Evolutionary conservation across 2,329 filamentous ascomycete species (phyloP), one percentile per base, ranked within the genome.

Genomic region (Penicillium verrucosum): DNA sequence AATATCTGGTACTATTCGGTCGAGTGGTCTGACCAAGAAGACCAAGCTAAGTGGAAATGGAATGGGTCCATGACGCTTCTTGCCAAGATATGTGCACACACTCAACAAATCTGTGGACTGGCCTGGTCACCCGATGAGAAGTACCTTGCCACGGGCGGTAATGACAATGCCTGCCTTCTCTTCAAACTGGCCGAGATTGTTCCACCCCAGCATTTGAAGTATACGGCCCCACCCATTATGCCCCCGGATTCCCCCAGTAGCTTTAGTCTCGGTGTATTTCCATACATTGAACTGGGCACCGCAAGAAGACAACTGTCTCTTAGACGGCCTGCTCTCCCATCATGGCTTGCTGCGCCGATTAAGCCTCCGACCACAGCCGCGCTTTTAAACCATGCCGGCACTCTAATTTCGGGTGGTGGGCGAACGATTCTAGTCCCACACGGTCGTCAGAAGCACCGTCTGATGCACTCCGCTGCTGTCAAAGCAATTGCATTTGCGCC

Each of bases 401-500:
- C 65, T 18, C 50, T 73, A n/a, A 63, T 71, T n/a, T 60, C 68
- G 0, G 68, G 67, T 12, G 54, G 56, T 21, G 74, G 72, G 12
- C 72, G 68, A 32, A 76, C 82, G 23, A 76, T 81, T 18, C 75
- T 79, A 25, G 73, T 90, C 27, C 77, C 77, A 2, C 68, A 75
- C 6, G 84, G 84, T 7, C 76, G 80, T 30, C 85, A 89, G 66
- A 87, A 83, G 65, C 86, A 96, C 71, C 82, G 82, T 32, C 94
- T 91, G 84, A 73, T 80, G 11, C 91, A 99, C 71, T 85, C 85
- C 27, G 93, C 93, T 0, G 94, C 94, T 2, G 89, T 97, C 63
- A 99, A 99, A 74, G 94, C 94, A 32, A 94, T 97, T 65, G 92
- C 94, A 2, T 97, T 97, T 74, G 96, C 93, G 61, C 93, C 94